phyloP scores from a whole-genome alignment of 2,329 filamentous ascomycete genomes.

The Aureobasidium pullulans region DNA sequence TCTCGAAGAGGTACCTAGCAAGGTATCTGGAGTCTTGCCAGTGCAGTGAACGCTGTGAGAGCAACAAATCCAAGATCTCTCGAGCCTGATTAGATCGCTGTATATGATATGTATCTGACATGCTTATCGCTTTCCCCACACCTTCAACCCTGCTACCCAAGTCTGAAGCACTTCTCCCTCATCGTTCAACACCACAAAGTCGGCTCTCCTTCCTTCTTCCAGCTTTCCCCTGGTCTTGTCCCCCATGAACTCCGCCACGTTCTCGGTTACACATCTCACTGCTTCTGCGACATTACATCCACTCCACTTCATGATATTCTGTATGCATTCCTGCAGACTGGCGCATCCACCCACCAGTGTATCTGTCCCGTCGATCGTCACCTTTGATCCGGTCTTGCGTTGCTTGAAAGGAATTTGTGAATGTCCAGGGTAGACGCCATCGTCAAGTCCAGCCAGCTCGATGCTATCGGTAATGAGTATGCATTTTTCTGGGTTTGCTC shows the following conservation, averaged over 20 bases:
- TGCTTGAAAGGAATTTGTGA: conserved; percentile 45
- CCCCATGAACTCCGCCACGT: conserved; percentile 44
- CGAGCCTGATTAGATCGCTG: too few species aligned
- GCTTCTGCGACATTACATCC: conserved; percentile 42
- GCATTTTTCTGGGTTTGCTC: conserved; percentile 38
- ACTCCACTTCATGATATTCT: conserved; percentile 41
- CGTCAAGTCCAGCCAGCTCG: conserved; percentile 45
- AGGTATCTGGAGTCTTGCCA: conserved; percentile 19
- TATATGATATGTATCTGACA: neutral
- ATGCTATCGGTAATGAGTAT: conserved; percentile 49
- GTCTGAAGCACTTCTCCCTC: conserved; percentile 43
- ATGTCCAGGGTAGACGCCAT: conserved; percentile 46
- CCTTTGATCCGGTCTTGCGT: conserved; percentile 41
- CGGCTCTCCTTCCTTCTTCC: conserved; percentile 39
- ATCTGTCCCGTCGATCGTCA: conserved; percentile 46
- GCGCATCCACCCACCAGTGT: conserved; percentile 49
- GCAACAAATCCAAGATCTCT: too few species aligned
- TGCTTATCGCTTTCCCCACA: conserved; percentile 33
- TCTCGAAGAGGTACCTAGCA: conserved; percentile 50
- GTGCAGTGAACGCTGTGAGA: neutral
- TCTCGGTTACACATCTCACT: conserved; percentile 44
- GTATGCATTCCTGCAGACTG: conserved; percentile 43
- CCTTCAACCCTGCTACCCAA: conserved; percentile 42
- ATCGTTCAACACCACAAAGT: conserved; percentile 42
- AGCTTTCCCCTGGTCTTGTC: conserved; percentile 38